These are phyloP conservation scores for Hypoxylon cercidicola DNA, from an alignment of 495 filamentous ascomycete species.

Conservation along the genomic window DNA sequence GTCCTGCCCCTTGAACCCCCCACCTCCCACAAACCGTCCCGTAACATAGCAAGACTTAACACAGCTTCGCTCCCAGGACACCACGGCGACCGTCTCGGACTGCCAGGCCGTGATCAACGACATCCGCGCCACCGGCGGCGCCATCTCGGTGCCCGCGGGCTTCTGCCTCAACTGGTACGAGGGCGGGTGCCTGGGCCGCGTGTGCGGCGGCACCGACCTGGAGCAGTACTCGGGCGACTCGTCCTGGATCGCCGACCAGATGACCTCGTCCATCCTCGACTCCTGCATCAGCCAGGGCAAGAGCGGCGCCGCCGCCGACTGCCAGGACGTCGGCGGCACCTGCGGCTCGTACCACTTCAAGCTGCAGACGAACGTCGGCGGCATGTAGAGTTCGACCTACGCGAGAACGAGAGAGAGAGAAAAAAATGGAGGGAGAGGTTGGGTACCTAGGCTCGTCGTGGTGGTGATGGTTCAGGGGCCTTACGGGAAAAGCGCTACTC, in stretches of 20 bases:
- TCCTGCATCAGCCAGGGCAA: conserved; percentile 4
- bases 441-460: neutral
- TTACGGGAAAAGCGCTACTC: too few species aligned
- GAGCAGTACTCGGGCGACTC: conserved; percentile 8
- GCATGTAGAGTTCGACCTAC: too few species aligned
- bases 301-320: conserved; percentile 7
- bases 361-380: conserved; percentile 9
- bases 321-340: conserved; percentile 8
- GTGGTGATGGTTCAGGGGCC: neutral
- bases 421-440: neutral
- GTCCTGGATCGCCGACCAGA: conserved; percentile 2
- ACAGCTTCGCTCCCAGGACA: too few species aligned
- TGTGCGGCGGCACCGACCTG: conserved; percentile 17
- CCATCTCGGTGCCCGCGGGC: neutral
- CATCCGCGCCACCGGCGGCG: conserved; percentile 4
- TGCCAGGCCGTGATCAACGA: conserved; percentile 11
- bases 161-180: conserved; percentile 27
- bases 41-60: too few species aligned
- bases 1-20: neutral
- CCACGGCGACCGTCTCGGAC: conserved; percentile 3
- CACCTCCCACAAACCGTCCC: neutral
- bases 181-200: conserved; percentile 5
- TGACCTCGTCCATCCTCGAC: conserved; percentile 12
- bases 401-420: neutral
- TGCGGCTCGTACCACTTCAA: conserved; percentile 13